Evolutionary conservation across 1,284 basidiomycete genomes (phyloP), one percentile per base, ranked within the genome.

Genomic region (Ganoderma lingzhi): DNA sequence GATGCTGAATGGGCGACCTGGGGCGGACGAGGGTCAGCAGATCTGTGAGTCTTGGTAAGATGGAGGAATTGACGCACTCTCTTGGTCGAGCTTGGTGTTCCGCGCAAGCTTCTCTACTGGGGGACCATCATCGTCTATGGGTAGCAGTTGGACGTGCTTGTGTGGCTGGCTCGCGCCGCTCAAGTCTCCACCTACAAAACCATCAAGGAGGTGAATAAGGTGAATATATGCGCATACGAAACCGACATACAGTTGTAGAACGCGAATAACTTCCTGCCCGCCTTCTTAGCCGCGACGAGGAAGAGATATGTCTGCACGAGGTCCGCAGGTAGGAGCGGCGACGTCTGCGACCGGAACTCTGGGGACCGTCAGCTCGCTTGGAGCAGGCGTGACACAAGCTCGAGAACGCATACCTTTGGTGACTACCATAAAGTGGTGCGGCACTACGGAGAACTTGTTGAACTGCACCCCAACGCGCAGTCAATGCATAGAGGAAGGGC

Each of bases 121-220:
- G 37, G 93, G 91, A 3, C 89, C 90, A 59, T 87, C 85, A 53
- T 82, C 84, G 14, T 87, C 85, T 28, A 90, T 79, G 23, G 92
- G 90, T 39, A 96, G 81, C 71, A 96, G 91, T 79, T 97, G 95
- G 28, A 96, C 76, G 78, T 97, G 95, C 75, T 96, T 94, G 81
- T 96, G 95, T 1, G 87, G 84, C 81, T 97, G 95, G 78, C 93
- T 95, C 9, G 96, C 95, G 44, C 95, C 96, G 69, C 93, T 95
- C 60, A 88, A 84, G 61, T 88, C 85, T 5, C 95, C 95, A 74
- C 94, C 93, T 93, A 65, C 23, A 51, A 9, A 41, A 2, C 12
- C 5, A 41, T 41, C 39, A 9, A 9, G 6, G 45, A 8, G 6
- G 6, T 23, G 45, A 23, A 48, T n/a, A 23, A 10, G 55, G 23